These are phyloP conservation scores for Arabidopsis arenosa DNA, from an alignment of 345 rosid species.

Conservation along the genomic window DNA sequence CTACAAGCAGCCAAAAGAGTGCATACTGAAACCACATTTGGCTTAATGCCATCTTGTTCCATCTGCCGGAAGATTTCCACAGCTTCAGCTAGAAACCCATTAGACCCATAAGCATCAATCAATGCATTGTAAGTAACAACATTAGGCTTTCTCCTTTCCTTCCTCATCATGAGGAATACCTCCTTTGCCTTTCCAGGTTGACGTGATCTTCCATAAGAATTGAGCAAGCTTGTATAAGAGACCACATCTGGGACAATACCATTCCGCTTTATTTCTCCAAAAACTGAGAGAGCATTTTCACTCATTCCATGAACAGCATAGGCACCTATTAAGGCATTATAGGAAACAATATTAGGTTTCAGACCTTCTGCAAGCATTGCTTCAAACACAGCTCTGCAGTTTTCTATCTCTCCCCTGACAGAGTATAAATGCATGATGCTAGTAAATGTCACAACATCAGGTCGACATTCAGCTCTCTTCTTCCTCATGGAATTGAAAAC, in stretches of 20 bases:
- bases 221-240: slow-evolving; percentile 79
- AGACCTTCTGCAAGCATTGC: slow-evolving; percentile 89
- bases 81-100: slow-evolving; percentile 78
- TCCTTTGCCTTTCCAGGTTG: slow-evolving; percentile 78
- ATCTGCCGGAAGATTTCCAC: slow-evolving; percentile 74
- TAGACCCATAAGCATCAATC: slow-evolving; percentile 92
- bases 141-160: slow-evolving; percentile 70
- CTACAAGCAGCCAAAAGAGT: slow-evolving; percentile 91
- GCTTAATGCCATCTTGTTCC: slow-evolving; percentile 75
- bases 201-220: slow-evolving; percentile 87
- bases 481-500: slow-evolving; percentile 87
- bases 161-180: slow-evolving; percentile 77
- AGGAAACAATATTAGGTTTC: slow-evolving; percentile 78
- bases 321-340: slow-evolving; percentile 79
- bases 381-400: slow-evolving; percentile 71
- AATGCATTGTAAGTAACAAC: slow-evolving; percentile 80
- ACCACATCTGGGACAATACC: slow-evolving; percentile 84
- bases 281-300: slow-evolving; percentile 72
- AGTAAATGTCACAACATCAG: slow-evolving; percentile 85
- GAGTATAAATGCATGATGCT: slow-evolving; percentile 79
- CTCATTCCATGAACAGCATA: slow-evolving; percentile 90
- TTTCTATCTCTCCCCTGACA: slow-evolving; percentile 72
- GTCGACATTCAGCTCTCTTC: slow-evolving; percentile 67
- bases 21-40: slow-evolving; percentile 81
- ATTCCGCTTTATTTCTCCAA: slow-evolving; percentile 63